phyloP scores from a whole-genome alignment of 352 stramenopile genomes.

The Globisporangium middletonii region DNA sequence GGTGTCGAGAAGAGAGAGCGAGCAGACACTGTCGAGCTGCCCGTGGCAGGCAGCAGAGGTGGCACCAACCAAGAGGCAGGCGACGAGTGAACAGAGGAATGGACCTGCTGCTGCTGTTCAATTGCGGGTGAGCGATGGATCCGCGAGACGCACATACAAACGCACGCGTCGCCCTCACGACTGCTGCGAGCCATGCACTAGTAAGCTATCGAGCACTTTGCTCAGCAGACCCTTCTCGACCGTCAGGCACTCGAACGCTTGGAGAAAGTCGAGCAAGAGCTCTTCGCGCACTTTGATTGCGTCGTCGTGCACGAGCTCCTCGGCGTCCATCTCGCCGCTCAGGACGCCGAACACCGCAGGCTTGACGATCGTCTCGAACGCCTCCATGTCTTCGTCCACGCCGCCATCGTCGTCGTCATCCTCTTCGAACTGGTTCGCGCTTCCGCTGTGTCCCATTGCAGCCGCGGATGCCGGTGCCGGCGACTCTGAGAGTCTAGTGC shows the following conservation, averaged over 20 bases:
- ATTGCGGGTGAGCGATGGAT: no score
- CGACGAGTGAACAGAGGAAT: no score
- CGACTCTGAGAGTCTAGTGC: background rate
- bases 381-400: conserved; percentile 32
- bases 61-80: no score
- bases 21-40: no score
- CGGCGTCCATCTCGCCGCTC: conserved; percentile 32
- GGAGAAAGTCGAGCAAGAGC: conserved; percentile 71
- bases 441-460: background rate
- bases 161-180: background rate
- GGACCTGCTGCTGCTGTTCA: background rate
- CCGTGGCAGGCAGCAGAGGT: no score
- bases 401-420: conserved; percentile 17
- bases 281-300: conserved; percentile 56
- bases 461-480: background rate
- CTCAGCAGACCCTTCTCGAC: conserved; percentile 52
- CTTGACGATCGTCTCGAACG: conserved; percentile 69
- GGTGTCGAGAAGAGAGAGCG: no score
- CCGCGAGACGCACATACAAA: no score
- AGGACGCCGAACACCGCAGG: conserved; percentile 74
- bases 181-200: conserved; percentile 15
- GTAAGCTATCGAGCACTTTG: conserved; percentile 59
- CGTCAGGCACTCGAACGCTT: conserved; percentile 68
- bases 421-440: conserved; percentile 9
- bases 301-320: conserved; percentile 12